phyloP scores from a whole-genome alignment of 129 eudicot species.

The Lactuca sativa region DNA sequence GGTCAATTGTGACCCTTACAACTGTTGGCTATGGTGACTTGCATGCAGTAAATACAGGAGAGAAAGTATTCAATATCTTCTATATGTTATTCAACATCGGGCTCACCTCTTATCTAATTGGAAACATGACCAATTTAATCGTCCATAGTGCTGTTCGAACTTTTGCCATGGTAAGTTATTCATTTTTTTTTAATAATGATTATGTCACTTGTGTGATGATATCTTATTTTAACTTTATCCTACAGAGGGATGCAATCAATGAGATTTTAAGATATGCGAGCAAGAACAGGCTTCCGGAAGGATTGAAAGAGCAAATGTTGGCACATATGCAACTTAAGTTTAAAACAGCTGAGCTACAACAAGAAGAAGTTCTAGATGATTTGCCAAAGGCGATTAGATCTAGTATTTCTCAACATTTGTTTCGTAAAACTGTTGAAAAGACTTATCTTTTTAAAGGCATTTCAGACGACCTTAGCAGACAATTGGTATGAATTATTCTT shows the following conservation, averaged over 20 bases:
- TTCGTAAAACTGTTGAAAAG: conserved; percentile 51
- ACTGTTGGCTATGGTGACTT: conserved; percentile 88
- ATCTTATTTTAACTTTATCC: background rate
- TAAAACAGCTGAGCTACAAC: conserved; percentile 86
- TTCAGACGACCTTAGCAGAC: conserved; percentile 70
- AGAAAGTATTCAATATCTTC: conserved; percentile 70
- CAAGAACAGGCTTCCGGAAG: conserved; percentile 75
- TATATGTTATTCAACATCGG: conserved; percentile 95
- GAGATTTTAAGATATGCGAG: conserved; percentile 72
- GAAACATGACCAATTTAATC: conserved; percentile 84
- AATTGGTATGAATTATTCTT: conserved; percentile 56
- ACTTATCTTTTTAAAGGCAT: conserved; percentile 72
- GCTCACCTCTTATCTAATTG: conserved; percentile 74
- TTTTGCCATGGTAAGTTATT: conserved; percentile 59
- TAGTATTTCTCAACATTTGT: conserved; percentile 80
- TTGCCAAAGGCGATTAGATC: conserved; percentile 85
- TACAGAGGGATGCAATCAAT: conserved; percentile 74
- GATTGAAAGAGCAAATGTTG: conserved; percentile 79
- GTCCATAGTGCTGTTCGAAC: conserved; percentile 76
- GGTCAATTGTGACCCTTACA: conserved; percentile 86
- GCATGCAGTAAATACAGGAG: conserved; percentile 84
- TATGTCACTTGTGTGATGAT: background rate
- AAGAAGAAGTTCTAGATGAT: conserved; percentile 74
- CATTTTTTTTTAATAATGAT: background rate
- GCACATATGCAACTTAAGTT: conserved; percentile 77